Conservation (phyloP, 2,329 filamentous ascomycete species). For the Aureobasidium sp. region DNA sequence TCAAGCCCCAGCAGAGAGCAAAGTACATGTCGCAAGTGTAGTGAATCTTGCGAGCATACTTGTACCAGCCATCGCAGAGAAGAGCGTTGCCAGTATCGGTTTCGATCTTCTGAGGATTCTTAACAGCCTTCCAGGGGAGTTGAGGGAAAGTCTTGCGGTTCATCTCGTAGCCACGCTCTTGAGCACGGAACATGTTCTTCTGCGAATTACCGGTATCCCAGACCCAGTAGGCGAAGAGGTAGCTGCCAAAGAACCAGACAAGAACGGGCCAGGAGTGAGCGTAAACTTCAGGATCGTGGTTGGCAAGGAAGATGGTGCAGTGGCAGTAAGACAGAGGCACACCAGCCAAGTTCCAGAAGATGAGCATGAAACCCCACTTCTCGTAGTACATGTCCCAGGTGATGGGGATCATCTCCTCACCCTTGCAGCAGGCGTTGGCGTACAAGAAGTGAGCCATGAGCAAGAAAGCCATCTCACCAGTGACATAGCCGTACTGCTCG, state of each 20-base stretch:
- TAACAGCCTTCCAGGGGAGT: conserved; percentile 76
- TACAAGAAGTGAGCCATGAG: conserved; percentile 88
- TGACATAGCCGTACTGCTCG: conserved; percentile 77
- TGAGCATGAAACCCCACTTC: conserved; percentile 96
- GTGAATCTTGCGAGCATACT: conserved; percentile 47
- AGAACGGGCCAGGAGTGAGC: conserved; percentile 59
- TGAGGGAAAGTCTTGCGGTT: conserved; percentile 79
- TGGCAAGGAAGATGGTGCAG: conserved; percentile 83
- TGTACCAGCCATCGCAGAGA: conserved; percentile 78
- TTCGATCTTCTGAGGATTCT: conserved; percentile 72
- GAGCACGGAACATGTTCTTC: conserved; percentile 84
- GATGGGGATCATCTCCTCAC: conserved; percentile 81
- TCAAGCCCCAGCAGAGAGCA: conserved; percentile 69
- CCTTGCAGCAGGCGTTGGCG: conserved; percentile 86
- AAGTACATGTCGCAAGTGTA: conserved; percentile 78
- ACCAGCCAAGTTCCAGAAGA: conserved; percentile 93
- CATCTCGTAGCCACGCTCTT: conserved; percentile 64
- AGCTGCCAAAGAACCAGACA: conserved; percentile 13
- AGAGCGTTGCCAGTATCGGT: conserved; percentile 69
- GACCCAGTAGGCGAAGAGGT: conserved; percentile 17
- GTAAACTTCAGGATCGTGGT: conserved; percentile 71
- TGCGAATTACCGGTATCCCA: conserved; percentile 69
- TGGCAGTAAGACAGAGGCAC: conserved; percentile 90
- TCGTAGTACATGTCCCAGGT: conserved; percentile 97
- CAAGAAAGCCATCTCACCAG: conserved; percentile 75